phyloP scores from a whole-genome alignment of 192 early-diverging fungal species.

The Backusella australiensis region DNA sequence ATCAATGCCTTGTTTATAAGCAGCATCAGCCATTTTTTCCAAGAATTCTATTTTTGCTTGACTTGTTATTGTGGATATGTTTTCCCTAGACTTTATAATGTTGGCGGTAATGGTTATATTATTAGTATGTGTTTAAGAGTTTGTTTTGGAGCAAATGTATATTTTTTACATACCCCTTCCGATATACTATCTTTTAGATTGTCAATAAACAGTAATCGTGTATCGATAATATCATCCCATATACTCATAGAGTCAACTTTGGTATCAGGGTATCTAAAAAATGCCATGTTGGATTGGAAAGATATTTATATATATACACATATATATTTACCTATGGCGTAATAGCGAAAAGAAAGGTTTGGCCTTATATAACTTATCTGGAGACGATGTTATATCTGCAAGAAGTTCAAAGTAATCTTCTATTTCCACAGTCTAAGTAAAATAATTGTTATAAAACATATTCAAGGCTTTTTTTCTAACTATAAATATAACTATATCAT shows the following conservation, averaged over 20 bases:
- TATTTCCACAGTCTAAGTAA: conserved; percentile 46
- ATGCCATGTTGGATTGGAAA: neutral
- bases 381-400: neutral
- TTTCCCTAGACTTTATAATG: neutral
- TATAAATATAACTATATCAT: neutral
- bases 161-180: neutral
- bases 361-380: neutral
- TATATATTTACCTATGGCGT: neutral
- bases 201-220: conserved; percentile 46
- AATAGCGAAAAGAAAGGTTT: conserved; percentile 12
- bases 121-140: neutral
- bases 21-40: conserved; percentile 53
- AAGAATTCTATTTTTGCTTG: conserved; percentile 28
- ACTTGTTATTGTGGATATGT: conserved; percentile 6
- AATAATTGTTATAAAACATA: neutral
- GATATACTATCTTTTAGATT: conserved; percentile 17
- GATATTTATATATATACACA: neutral
- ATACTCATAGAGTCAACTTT: conserved; percentile 49
- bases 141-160: neutral
- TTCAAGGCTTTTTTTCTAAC: neutral
- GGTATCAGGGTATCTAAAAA: conserved; percentile 44
- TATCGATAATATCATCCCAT: conserved; percentile 62
- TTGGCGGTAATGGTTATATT: neutral
- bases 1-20: conserved; percentile 57
- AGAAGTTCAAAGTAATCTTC: conserved; percentile 47